These are phyloP conservation scores for Podila verticillata DNA, from an alignment of 192 early-diverging fungal genomes.

Conservation along the genomic window DNA sequence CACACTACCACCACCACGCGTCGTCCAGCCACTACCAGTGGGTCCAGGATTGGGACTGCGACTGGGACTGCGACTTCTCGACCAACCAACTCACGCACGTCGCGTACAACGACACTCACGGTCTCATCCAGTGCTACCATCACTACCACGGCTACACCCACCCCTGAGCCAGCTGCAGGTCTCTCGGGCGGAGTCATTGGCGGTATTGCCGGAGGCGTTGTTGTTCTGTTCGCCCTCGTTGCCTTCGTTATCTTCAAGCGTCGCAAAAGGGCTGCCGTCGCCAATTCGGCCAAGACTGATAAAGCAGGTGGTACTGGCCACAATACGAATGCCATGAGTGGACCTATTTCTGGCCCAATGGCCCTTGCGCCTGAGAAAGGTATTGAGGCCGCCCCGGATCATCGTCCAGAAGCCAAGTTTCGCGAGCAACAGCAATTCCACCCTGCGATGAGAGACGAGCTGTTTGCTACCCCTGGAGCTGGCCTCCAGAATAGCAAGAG, in stretches of 20 bases:
- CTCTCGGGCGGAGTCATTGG: conserved; percentile 28
- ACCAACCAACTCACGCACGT: neutral
- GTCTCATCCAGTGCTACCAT: neutral
- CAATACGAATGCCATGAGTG: conserved; percentile 4
- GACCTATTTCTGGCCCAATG: conserved; percentile 39
- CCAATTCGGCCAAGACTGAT: neutral
- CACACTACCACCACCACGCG: conserved; percentile 13
- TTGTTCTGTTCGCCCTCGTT: conserved; percentile 7
- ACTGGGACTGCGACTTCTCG: neutral
- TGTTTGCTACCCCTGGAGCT: conserved; percentile 29
- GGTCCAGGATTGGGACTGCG: neutral
- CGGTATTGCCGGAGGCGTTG: conserved; percentile 31
- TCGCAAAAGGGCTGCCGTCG: conserved; percentile 23
- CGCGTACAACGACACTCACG: neutral
- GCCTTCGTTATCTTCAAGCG: conserved; percentile 37
- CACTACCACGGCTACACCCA: conserved; percentile 3
- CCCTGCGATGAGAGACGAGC: conserved; percentile 43
- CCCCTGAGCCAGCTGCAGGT: conserved; percentile 7
- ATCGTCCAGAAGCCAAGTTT: conserved; percentile 45
- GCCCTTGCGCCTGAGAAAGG: conserved; percentile 33
- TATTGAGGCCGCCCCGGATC: conserved; percentile 6
- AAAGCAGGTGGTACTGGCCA: neutral
- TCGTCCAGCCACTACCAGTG: neutral
- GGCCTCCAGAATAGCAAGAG: conserved; percentile 13
- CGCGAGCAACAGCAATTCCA: conserved; percentile 43